Evolutionary conservation across 768 basidiomycete species (phyloP).

Genomic region (Tricholoma furcatifolium): DNA sequence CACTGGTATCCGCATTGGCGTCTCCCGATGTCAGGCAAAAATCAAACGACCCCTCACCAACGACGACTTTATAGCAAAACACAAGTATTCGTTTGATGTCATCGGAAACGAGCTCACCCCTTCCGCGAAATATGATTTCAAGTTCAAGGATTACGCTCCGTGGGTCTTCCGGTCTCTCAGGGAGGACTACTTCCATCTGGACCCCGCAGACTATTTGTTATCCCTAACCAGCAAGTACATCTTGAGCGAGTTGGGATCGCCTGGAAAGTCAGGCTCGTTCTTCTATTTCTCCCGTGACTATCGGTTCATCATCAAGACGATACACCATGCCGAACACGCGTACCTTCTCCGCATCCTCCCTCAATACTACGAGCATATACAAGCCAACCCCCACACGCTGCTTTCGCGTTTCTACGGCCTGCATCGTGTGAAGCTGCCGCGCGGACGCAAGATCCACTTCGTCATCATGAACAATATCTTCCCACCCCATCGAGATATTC

Average conservation of each 20-base stretch:
- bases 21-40: conserved; percentile 96
- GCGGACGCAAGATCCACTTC: conserved; percentile 95
- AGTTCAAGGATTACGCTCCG: conserved; percentile 99
- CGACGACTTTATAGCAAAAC: conserved; percentile 84
- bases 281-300: conserved; percentile 99
- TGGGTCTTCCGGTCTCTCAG: conserved; percentile 97
- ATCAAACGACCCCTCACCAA: conserved; percentile 79
- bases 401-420: conserved; percentile 95
- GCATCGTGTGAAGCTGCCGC: conserved; percentile 94
- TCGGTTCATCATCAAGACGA: conserved; percentile 99
- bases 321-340: conserved; percentile 91
- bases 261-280: conserved; percentile 97
- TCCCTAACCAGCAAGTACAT: conserved; percentile 98
- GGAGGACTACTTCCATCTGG: conserved; percentile 91
- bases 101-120: conserved; percentile 98
- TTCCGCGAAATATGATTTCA: conserved; percentile 98
- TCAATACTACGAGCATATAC: conserved; percentile 83
- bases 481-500: conserved; percentile 94
- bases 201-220: conserved; percentile 96
- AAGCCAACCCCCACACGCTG: conserved; percentile 89
- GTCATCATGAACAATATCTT: conserved; percentile 99
- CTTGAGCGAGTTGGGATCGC: conserved; percentile 94
- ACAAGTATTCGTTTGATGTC: conserved; percentile 98
- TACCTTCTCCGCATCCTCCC: conserved; percentile 85
- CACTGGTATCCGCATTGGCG: conserved; percentile 95